Base-by-base conservation (phyloP, 352 stramenopile species). In the Pythium brassicae region DNA sequence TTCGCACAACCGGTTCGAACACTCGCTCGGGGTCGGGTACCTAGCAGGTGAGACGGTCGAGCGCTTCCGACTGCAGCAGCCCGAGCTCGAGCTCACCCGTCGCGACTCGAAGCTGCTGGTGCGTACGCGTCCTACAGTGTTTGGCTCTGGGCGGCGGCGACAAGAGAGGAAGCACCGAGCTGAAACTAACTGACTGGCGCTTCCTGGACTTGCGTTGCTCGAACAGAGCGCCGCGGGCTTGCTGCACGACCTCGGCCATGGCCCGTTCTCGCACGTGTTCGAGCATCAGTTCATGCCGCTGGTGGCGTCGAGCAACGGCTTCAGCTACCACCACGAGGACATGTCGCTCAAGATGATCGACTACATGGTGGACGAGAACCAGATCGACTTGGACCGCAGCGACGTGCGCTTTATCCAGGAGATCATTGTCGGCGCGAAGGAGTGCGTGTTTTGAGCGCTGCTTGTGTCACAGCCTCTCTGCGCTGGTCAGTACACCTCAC, bases 201-300 rank as follows among this genome's bases (percentile, higher is more conserved):
- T n/a, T n/a, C n/a, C n/a, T n/a, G 39, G 5, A 29, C 4, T 5
- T 51, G n/a, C 40, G 12, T 57, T 35, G 29, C 29, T 35, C n/a
- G 15, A 37, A 26, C 55, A 90, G 78, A 90, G 79, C 65, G 79
- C 79, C 0, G 83, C 88, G 9, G 87, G 83, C 14, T 55, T 96
- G 35, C 72, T 89, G 45, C 88, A 96, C 46, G 86, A 96, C 54
- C 62, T 97, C 26, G 92, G 96, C 4, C 97, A 99, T 66, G 97
- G 97, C 1, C 94, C 95, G 2, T 99, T 96, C 68, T 97, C 81
- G 22, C 97, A 99, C 66, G 74, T 98, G 6, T 99, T 97, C 67
- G 96, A 99, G 67, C 74, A 83, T 46, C 73, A 89, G 51, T 97
- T 97, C 60, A 91, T 97, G 67, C 74, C 71, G 20, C 68, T 63